phyloP scores from a whole-genome alignment of 2,329 filamentous ascomycete species.

The Aspergillus niger region DNA sequence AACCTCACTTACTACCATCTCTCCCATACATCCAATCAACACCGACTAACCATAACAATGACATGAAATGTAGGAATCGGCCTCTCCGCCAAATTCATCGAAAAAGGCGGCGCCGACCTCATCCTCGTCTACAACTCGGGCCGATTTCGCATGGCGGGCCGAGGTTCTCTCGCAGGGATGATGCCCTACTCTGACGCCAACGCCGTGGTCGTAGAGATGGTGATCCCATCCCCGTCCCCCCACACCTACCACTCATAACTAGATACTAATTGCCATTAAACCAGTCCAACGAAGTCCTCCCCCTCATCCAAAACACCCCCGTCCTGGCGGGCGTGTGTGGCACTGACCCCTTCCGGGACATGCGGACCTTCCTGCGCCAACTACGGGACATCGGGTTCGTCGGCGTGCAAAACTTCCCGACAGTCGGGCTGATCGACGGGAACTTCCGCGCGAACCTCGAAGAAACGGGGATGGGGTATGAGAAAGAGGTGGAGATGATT shows the following conservation, averaged over 20 bases:
- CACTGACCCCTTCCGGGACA: conserved; percentile 68
- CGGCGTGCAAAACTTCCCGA: conserved; percentile 74
- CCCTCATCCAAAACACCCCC: conserved; percentile 63
- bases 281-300: conserved; percentile 65
- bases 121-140: conserved; percentile 75
- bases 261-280: background rate
- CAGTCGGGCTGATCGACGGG: conserved; percentile 70
- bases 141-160: conserved; percentile 71
- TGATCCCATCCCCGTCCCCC: conserved; percentile 19
- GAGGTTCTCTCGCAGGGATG: conserved; percentile 67
- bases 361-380: conserved; percentile 61
- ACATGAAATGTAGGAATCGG: conserved; percentile 58
- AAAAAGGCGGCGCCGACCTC: conserved; percentile 67
- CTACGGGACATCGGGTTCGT: conserved; percentile 65
- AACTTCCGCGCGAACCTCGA: conserved; percentile 68
- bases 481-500: conserved; percentile 68
- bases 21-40: background rate
- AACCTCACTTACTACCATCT: background rate
- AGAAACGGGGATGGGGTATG: conserved; percentile 71
- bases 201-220: conserved; percentile 70
- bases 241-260: no score
- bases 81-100: conserved; percentile 70
- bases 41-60: background rate
- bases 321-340: conserved; percentile 72
- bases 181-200: conserved; percentile 74